Evolutionary conservation across 345 rosid species (phyloP).

Genomic region (Adansonia digitata): DNA sequence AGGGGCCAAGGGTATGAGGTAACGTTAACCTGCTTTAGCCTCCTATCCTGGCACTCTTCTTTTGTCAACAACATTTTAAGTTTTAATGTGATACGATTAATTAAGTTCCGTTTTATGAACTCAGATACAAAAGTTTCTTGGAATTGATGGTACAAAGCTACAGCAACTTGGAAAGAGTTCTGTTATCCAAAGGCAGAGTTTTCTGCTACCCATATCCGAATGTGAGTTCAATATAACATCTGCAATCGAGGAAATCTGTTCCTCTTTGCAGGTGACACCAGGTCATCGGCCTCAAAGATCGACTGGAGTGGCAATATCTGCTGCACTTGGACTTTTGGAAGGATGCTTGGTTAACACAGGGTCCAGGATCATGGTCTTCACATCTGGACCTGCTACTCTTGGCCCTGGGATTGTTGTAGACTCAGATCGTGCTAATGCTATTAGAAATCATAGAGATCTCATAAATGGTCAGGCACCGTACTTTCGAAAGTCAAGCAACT

Average conservation of each 20-base stretch:
- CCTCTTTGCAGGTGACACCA: slow-evolving; percentile 24
- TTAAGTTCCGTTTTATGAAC: not conserved
- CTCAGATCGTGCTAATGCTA: slow-evolving; percentile 47
- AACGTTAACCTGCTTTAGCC: not conserved
- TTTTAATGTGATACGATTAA: not conserved
- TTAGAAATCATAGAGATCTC: slow-evolving; percentile 85
- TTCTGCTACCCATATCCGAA: slow-evolving; percentile 65
- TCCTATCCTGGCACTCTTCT: not conserved
- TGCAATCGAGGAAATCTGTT: slow-evolving; percentile 71
- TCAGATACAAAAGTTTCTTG: slow-evolving; percentile 66
- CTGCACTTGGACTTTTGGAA: slow-evolving; percentile 74
- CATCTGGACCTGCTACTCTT: slow-evolving; percentile 88
- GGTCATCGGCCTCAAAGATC: slow-evolving; percentile 83
- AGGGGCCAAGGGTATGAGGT: not conserved
- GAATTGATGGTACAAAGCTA: slow-evolving; percentile 39
- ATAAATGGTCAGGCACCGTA: slow-evolving; percentile 56
- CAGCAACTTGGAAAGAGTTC: slow-evolving; percentile 49
- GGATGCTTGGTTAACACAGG: slow-evolving; percentile 62
- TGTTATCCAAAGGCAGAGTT: slow-evolving; percentile 62
- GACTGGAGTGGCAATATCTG: slow-evolving; percentile 79
- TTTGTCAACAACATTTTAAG: not conserved
- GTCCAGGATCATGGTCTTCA: slow-evolving; percentile 81
- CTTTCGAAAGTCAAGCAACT: slow-evolving; percentile 49
- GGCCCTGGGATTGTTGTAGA: slow-evolving; percentile 87
- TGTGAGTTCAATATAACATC: slow-evolving; percentile 75